A percentile compares a stretch with the other conserved stretches of the same genome.
phyloP scores from a whole-genome alignment of 2,329 filamentous ascomycete genomes.

The Penicillium sp. region DNA sequence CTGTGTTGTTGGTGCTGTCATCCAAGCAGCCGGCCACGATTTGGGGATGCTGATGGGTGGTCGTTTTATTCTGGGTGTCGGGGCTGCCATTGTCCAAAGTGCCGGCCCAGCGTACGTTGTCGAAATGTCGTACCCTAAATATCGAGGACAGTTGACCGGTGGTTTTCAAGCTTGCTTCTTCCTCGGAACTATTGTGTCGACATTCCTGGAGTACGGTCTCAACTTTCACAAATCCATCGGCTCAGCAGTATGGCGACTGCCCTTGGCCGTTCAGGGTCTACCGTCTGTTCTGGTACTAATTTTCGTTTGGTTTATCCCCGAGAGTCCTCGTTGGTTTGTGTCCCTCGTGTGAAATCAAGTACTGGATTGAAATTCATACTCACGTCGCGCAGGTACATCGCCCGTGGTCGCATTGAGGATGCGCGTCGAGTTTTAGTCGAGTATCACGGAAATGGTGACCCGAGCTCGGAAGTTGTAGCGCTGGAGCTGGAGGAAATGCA shows the following conservation, averaged over 20 bases:
- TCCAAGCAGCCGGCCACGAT: constrained; percentile 24
- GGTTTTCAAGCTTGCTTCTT: constrained; percentile 54
- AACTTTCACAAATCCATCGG: constrained; percentile 8
- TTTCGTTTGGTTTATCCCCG: constrained; percentile 48
- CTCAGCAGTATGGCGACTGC: constrained; percentile 28
- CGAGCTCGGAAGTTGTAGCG: no score
- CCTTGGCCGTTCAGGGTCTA: constrained; percentile 11
- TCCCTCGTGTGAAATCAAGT: constrained; percentile 35
- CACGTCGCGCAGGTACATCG: no score
- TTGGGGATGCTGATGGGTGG: constrained; percentile 52
- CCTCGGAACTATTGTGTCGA: constrained; percentile 53
- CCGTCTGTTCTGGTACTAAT: constrained; percentile 5
- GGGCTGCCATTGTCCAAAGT: constrained; percentile 58
- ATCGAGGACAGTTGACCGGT: constrained; percentile 60
- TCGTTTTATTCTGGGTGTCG: constrained; percentile 56
- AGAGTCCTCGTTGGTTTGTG: constrained; percentile 64
- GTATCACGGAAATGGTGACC: no score
- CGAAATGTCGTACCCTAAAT: constrained; percentile 62
- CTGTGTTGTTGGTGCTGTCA: background rate
- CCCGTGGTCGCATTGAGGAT: no score
- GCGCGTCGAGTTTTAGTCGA: no score
- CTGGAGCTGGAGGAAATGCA: no score
- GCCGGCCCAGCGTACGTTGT: constrained; percentile 64
- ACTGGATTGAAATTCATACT: no score
- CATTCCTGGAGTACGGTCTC: constrained; percentile 14